These are phyloP conservation scores for Takashimella tepidaria DNA, from an alignment of 1,284 basidiomycete species.

Conservation along the genomic window DNA sequence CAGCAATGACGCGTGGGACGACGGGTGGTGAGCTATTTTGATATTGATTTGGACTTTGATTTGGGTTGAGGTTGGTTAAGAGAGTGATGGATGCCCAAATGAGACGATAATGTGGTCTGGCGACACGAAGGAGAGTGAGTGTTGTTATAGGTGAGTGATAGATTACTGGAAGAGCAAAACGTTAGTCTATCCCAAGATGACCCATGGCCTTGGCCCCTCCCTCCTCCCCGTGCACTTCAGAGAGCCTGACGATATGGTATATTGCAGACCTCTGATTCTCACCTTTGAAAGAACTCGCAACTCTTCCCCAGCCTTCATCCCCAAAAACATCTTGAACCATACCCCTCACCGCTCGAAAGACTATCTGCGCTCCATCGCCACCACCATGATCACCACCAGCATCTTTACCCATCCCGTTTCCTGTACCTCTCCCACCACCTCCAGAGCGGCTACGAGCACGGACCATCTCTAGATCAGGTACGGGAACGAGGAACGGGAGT, in stretches of 20 bases:
- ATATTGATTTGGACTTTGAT: too few species aligned
- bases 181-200: too few species aligned
- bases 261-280: too few species aligned
- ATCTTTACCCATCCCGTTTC: too few species aligned
- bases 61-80: constrained; percentile 16
- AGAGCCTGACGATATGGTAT: too few species aligned
- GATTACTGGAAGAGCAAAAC: constrained; percentile 36
- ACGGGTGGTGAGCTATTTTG: too few species aligned
- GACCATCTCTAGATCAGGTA: not conserved
- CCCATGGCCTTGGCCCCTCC: too few species aligned
- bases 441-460: constrained; percentile 1
- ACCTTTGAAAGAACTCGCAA: constrained; percentile 41
- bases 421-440: too few species aligned
- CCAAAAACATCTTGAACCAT: constrained; percentile 37
- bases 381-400: constrained; percentile 9
- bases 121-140: constrained; percentile 39
- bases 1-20: constrained; percentile 37
- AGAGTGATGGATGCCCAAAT: constrained; percentile 31
- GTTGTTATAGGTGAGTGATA: constrained; percentile 43
- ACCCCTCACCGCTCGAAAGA: constrained; percentile 30
- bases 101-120: constrained; percentile 37
- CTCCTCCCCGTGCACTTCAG: too few species aligned
- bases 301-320: constrained; percentile 44
- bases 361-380: constrained; percentile 21
- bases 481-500: constrained; percentile 33